phyloP scores from a whole-genome alignment of 139 green algal genomes.

The Tetradesmus lagerheimii region DNA sequence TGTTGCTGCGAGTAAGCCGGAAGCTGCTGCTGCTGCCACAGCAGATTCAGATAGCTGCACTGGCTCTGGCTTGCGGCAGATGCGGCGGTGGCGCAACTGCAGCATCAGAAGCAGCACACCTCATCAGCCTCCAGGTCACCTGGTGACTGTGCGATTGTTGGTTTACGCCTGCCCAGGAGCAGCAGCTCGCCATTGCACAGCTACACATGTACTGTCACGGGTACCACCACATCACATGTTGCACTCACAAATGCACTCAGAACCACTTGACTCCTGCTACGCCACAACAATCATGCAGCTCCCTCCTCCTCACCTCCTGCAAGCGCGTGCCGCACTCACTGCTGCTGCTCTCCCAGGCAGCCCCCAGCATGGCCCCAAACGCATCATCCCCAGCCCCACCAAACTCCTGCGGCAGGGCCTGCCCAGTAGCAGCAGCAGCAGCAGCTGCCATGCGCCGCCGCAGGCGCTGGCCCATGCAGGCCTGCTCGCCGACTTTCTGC shows the following conservation, averaged over 20 bases:
- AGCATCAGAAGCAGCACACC: background rate
- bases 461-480: slow-evolving; percentile 37
- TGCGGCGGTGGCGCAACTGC: slow-evolving; percentile 42
- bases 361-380: background rate
- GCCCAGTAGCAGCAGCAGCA: slow-evolving; percentile 4
- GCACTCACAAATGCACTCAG: background rate
- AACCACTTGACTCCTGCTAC: background rate
- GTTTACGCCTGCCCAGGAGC: too few species aligned
- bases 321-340: background rate
- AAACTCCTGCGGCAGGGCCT: background rate
- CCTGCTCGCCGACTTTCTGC: slow-evolving; percentile 52
- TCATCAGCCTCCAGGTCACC: too few species aligned
- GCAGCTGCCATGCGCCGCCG: slow-evolving; percentile 1
- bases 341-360: background rate
- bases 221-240: too few species aligned
- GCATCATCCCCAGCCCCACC: background rate
- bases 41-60: background rate
- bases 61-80: slow-evolving; percentile 38
- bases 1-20: background rate
- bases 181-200: too few species aligned
- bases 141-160: too few species aligned
- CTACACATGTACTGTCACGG: too few species aligned
- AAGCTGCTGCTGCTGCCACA: slow-evolving; percentile 12
- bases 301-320: slow-evolving; percentile 2
- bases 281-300: background rate